phyloP scores from a whole-genome alignment of 1,284 basidiomycete genomes.

The Polyporus tsugae region DNA sequence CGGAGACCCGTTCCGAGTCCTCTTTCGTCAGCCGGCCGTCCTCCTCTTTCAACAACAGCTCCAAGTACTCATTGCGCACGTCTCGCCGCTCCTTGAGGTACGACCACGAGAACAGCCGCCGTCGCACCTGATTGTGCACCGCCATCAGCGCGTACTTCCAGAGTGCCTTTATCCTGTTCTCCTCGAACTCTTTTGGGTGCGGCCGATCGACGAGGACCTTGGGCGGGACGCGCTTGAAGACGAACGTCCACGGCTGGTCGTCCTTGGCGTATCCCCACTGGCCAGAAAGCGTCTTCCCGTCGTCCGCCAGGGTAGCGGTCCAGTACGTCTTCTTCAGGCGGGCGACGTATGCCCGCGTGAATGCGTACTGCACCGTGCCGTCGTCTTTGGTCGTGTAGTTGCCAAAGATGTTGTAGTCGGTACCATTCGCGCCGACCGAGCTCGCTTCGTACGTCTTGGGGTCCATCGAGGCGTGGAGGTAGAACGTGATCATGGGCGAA shows the following conservation, averaged over 20 bases:
- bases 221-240: conserved; percentile 19
- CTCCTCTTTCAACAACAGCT: conserved; percentile 16
- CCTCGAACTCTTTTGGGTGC: background rate
- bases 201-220: conserved; percentile 23
- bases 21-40: conserved; percentile 9
- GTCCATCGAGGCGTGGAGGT: conserved; percentile 19
- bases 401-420: conserved; percentile 13
- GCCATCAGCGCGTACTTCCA: conserved; percentile 23
- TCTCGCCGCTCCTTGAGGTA: conserved; percentile 24
- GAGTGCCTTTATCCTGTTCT: conserved; percentile 14
- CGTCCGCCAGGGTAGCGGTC: conserved; percentile 14
- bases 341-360: conserved; percentile 21
- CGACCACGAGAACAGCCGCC: conserved; percentile 27
- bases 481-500: conserved; percentile 15
- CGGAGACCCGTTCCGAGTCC: conserved; percentile 19
- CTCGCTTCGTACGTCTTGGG: conserved; percentile 11
- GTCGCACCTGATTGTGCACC: conserved; percentile 15
- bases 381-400: conserved; percentile 10
- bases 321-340: conserved; percentile 21
- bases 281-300: conserved; percentile 25
- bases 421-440: conserved; percentile 15
- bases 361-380: conserved; percentile 17
- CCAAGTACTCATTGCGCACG: conserved; percentile 17
- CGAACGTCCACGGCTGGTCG: conserved; percentile 18
- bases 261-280: conserved; percentile 18